Base-by-base conservation (phyloP, 208 protist genomes). In the Leptomonas pyrrhocoris region DNA sequence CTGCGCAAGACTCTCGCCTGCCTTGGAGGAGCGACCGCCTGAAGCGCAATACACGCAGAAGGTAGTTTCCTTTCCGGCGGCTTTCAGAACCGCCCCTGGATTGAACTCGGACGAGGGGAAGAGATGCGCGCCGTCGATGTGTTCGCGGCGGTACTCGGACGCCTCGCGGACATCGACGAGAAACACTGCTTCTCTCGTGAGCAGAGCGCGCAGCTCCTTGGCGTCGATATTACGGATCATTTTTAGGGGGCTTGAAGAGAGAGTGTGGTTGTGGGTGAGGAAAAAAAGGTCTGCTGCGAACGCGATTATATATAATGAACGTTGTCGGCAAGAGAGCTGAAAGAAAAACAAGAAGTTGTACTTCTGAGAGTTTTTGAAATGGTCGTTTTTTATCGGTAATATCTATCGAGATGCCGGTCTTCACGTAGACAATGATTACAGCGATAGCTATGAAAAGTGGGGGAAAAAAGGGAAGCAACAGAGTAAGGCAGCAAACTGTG, bases 111-210 rank as follows among this genome's bases (percentile, higher is more conserved):
- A 80, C 36, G 55, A 36, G 38, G 76, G 79, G 60, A 70, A 80
- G 21, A 80, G 67, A 27, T 72, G 51, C 27, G 83, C 75, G 4
- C 55, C 48, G 21, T 57, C 73, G 38, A 83, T 80, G 74, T 85
- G 83, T 66, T 85, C 79, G 45, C 76, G 73, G 30, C 64, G 65
- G 68, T 74, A 81, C 77, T 88, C 83, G 36, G 36, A 62, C 1
- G 50, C 42, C 68, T 88, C 76, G n/a, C 79, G 76, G 31, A 83
- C 79, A 45, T 88, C 79, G 1, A 77, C 73, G 25, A 85, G 71
- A 54, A 77, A 73, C 4, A 88, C 67, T 38, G 71, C 58, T 53
- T 73, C 65, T 49, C 43, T 50, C 46, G 51, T 51, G 53, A 79
- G 62, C 64, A 80, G 27, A 7, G 27, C 67, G 46, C 66, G 56